Base-by-base conservation (phyloP, 2,329 filamentous ascomycete species). In the Nothopassalora personata region DNA sequence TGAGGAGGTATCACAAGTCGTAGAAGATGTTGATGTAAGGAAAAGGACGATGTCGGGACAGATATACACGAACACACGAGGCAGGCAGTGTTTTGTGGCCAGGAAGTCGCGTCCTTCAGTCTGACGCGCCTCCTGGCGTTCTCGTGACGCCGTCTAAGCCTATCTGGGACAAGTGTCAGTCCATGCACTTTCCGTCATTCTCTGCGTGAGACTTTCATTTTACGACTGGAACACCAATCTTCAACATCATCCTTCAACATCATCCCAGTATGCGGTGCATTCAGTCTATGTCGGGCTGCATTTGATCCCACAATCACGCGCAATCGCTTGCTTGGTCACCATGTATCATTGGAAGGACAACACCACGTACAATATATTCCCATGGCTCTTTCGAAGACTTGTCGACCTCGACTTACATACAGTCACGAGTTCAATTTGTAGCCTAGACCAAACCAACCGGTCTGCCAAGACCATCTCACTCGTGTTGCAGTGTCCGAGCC, bases 341-440 rank as follows among this genome's bases (percentile, higher is more conserved):
- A n/a, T 1, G 2, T 18, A 43, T 49, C 45, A 49, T 6, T 49
- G 5, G 19, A 49, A 28, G 47, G 18, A 49, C 23, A 43, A 15
- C 47, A 36, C 46, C n/a, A 19, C 23, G 34, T 43, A 50, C 30
- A 50, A 43, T 1, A 43, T 18, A 18, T 18, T 43, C 39, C 46
- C 18, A 15, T 61, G 89, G 90, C 89, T 86, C 89, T 89, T 89
- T 94, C 90, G 90, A 94, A 94, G 90, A 90, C 91, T 91, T 89
- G 78, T 81, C 81, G 86, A 81, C 79, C 76, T 75, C 72, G 79
- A 79, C 80, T 74, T 80, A 75, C 70, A 83, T 75, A 83, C 90
- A 86, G 84, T 87, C 86, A 83, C 80, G 89, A 81, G 91, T 89
- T 93, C 90, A 93, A 92, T 86, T 86, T 85, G 88, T 77, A 79